Evolutionary conservation across 768 basidiomycete genomes (phyloP).

Genomic region (Boletus patriciae): DNA sequence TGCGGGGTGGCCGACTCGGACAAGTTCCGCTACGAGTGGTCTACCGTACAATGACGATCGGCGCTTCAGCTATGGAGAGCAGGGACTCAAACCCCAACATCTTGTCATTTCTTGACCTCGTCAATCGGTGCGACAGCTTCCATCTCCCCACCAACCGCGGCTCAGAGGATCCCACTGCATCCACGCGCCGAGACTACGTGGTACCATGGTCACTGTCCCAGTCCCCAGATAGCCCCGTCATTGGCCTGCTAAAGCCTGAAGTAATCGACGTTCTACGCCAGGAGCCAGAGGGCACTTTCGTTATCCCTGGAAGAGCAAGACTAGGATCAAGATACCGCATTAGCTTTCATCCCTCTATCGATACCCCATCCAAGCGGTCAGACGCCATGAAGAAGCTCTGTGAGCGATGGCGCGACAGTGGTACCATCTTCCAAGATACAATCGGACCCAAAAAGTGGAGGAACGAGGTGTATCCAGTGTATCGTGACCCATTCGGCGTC

Average conservation of each 20-base stretch:
- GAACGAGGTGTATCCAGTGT: conserved; percentile 78
- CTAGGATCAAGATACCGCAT: conserved; percentile 32
- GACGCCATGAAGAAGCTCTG: conserved; percentile 63
- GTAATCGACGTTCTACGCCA: conserved; percentile 52
- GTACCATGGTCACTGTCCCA: conserved; percentile 57
- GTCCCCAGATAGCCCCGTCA: conserved; percentile 50
- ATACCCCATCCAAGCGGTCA: conserved; percentile 60
- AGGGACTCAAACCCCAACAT: conserved; percentile 1
- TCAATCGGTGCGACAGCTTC: conserved; percentile 74
- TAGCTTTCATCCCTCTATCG: conserved; percentile 51
- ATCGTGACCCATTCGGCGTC: conserved; percentile 64
- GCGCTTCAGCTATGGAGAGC: conserved; percentile 2
- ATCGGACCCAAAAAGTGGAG: conserved; percentile 84
- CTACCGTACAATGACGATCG: too few species aligned
- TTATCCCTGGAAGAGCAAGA: conserved; percentile 35
- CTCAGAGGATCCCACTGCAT: conserved; percentile 24
- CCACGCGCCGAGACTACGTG: conserved; percentile 42
- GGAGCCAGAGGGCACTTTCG: conserved; percentile 49
- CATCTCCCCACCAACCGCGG: conserved; percentile 35
- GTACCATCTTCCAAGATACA: conserved; percentile 52
- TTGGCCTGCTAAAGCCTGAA: conserved; percentile 60
- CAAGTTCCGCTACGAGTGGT: too few species aligned
- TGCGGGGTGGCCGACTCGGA: too few species aligned
- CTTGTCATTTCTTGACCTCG: conserved; percentile 57
- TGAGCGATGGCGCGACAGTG: conserved; percentile 71